Evolutionary conservation across 108 stramenopile species (phyloP).

Genomic region (Fragilariopsis cylindrus): DNA sequence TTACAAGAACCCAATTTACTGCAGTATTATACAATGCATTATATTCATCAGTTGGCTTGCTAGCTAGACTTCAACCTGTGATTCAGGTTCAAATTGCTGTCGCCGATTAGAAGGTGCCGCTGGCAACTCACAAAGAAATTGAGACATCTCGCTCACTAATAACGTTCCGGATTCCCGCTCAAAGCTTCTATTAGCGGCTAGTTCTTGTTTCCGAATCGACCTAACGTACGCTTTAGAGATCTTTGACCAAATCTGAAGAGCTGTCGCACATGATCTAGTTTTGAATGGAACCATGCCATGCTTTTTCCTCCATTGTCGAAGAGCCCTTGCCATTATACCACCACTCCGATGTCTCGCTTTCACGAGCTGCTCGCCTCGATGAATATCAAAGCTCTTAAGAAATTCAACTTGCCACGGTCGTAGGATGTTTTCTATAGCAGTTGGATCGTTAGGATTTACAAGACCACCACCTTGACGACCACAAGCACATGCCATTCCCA

Average conservation of each 20-base stretch:
- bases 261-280: constrained; percentile 64
- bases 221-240: constrained; percentile 69
- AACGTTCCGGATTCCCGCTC: constrained; percentile 14
- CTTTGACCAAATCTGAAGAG: constrained; percentile 68
- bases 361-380: constrained; percentile 46
- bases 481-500: constrained; percentile 77
- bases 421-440: constrained; percentile 59
- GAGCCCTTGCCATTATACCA: constrained; percentile 40
- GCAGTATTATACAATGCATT: no score
- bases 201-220: constrained; percentile 57
- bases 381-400: constrained; percentile 48
- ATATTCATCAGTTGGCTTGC: background rate
- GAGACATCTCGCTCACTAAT: constrained; percentile 33
- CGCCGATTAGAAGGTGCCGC: constrained; percentile 24
- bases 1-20: no score
- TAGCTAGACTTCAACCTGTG: constrained; percentile 29
- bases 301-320: constrained; percentile 57
- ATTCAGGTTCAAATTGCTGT: constrained; percentile 22
- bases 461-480: constrained; percentile 21
- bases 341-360: constrained; percentile 54
- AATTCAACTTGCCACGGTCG: constrained; percentile 78
- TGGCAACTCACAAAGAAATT: constrained; percentile 32
- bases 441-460: constrained; percentile 56
- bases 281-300: constrained; percentile 45
- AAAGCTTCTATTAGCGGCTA: constrained; percentile 19